Evolutionary conservation across 2,329 filamentous ascomycete species (phyloP).

Genomic region (Claviceps capensis): DNA sequence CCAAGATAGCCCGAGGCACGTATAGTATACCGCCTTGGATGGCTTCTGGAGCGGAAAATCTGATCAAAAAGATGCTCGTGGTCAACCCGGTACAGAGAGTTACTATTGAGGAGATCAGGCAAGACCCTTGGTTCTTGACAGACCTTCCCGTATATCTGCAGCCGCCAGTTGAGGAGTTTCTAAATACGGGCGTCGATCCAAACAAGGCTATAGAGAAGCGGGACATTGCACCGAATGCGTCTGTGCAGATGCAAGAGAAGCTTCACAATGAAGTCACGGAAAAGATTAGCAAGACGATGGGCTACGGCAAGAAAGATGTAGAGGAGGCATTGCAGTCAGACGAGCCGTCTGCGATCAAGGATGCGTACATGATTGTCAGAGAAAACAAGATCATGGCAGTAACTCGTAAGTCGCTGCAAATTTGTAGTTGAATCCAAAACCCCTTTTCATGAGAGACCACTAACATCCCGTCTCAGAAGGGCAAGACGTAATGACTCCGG

Average conservation of each 20-base stretch:
- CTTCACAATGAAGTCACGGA: slow-evolving; percentile 85
- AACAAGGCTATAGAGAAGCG: slow-evolving; percentile 79
- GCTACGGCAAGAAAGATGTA: slow-evolving; percentile 88
- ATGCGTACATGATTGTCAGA: slow-evolving; percentile 93
- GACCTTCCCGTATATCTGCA: slow-evolving; percentile 78
- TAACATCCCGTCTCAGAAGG: slow-evolving; percentile 16
- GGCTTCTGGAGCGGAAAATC: slow-evolving; percentile 61
- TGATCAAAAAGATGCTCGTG: slow-evolving; percentile 89
- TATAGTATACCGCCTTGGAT: slow-evolving; percentile 90
- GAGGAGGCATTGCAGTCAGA: slow-evolving; percentile 84
- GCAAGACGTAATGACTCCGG: slow-evolving; percentile 19
- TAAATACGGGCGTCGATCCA: slow-evolving; percentile 86
- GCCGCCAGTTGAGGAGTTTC: slow-evolving; percentile 79
- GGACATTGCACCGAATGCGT: slow-evolving; percentile 66
- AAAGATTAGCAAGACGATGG: slow-evolving; percentile 96
- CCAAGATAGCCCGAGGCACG: slow-evolving; percentile 90
- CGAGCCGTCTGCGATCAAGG: slow-evolving; percentile 95
- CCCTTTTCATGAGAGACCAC: slow-evolving; percentile 1
- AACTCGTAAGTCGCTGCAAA: slow-evolving; percentile 53
- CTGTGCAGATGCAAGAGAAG: slow-evolving; percentile 70
- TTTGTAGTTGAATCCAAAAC: too few species aligned
- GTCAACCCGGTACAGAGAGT: slow-evolving; percentile 91
- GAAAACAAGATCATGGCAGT: slow-evolving; percentile 97
- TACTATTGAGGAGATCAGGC: slow-evolving; percentile 83
- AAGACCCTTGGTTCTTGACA: slow-evolving; percentile 87